These are phyloP conservation scores for Angophora floribunda DNA, from an alignment of 345 rosid genomes.

Conservation along the genomic window DNA sequence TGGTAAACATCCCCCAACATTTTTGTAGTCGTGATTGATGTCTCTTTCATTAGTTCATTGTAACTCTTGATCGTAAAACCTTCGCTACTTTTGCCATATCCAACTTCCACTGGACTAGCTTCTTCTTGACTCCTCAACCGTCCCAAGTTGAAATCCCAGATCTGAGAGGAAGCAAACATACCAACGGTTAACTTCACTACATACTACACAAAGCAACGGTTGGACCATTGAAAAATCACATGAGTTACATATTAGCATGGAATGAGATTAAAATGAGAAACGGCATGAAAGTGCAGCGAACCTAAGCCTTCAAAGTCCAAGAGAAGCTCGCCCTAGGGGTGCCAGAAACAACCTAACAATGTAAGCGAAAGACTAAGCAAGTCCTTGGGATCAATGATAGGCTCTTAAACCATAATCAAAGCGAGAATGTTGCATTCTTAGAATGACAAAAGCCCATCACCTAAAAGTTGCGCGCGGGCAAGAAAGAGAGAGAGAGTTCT, in stretches of 20 bases:
- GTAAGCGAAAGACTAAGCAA: background rate
- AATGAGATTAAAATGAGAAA: background rate
- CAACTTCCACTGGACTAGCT: slow-evolving; percentile 23
- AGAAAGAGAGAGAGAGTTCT: background rate
- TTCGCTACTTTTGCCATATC: slow-evolving; percentile 17
- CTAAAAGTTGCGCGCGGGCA: background rate
- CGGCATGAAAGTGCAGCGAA: background rate
- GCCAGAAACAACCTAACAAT: background rate
- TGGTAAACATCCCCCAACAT: slow-evolving; percentile 32
- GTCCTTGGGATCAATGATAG: background rate
- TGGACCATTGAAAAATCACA: background rate
- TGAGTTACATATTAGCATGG: background rate
- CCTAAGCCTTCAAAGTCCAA: background rate
- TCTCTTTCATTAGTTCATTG: slow-evolving; percentile 28
- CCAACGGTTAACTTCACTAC: background rate
- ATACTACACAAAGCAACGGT: background rate
- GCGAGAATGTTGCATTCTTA: background rate
- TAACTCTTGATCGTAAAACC: slow-evolving; percentile 48
- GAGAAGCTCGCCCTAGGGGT: background rate
- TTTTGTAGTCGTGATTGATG: slow-evolving; percentile 28
- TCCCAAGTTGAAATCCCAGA: slow-evolving; percentile 89
- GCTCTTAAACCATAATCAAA: background rate
- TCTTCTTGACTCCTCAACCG: slow-evolving; percentile 39
- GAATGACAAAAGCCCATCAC: background rate
- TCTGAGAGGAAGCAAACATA: slow-evolving; percentile 17